These are phyloP conservation scores for Phytophthora cajani DNA, from an alignment of 352 stramenopile species.

Conservation along the genomic window DNA sequence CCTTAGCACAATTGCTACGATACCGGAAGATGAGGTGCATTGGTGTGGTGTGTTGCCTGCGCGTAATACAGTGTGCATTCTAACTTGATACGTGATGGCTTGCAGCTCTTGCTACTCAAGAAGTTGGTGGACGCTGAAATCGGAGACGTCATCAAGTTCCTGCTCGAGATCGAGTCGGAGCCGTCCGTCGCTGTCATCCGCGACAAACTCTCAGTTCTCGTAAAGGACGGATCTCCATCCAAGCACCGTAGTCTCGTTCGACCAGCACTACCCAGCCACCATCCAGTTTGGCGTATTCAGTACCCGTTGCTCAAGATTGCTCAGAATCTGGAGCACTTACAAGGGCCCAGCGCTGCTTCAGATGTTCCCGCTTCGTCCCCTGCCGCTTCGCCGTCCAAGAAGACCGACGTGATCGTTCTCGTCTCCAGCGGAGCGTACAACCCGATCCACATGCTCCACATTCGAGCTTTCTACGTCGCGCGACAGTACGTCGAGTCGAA, in stretches of 20 bases:
- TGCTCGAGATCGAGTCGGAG: slow-evolving; percentile 58
- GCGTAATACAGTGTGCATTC: too few species aligned
- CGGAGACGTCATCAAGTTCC: slow-evolving; percentile 71
- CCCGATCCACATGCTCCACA: slow-evolving; percentile 80
- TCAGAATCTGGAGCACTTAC: slow-evolving; percentile 63
- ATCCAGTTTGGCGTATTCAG: slow-evolving; percentile 67
- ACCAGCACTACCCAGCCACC: slow-evolving; percentile 39
- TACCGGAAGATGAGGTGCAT: slow-evolving; percentile 69
- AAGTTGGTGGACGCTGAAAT: slow-evolving; percentile 78
- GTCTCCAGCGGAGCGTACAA: slow-evolving; percentile 81
- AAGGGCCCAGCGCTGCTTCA: slow-evolving; percentile 1
- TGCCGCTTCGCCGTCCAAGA: slow-evolving; percentile 36
- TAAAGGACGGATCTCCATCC: slow-evolving; percentile 62
- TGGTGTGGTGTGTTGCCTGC: not conserved
- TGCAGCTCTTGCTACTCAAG: slow-evolving; percentile 72
- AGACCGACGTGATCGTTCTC: slow-evolving; percentile 73
- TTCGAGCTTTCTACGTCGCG: slow-evolving; percentile 79
- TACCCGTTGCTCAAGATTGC: slow-evolving; percentile 80
- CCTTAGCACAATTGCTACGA: slow-evolving; percentile 46
- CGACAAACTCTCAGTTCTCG: slow-evolving; percentile 43
- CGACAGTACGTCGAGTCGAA: slow-evolving; percentile 81
- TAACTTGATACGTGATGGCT: not conserved
- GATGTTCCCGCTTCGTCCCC: not conserved
- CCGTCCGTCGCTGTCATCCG: slow-evolving; percentile 34
- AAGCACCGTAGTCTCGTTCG: slow-evolving; percentile 49